Evolutionary conservation across 108 stramenopile species (phyloP).

Genomic region (Pseudonitzschia multiseries): DNA sequence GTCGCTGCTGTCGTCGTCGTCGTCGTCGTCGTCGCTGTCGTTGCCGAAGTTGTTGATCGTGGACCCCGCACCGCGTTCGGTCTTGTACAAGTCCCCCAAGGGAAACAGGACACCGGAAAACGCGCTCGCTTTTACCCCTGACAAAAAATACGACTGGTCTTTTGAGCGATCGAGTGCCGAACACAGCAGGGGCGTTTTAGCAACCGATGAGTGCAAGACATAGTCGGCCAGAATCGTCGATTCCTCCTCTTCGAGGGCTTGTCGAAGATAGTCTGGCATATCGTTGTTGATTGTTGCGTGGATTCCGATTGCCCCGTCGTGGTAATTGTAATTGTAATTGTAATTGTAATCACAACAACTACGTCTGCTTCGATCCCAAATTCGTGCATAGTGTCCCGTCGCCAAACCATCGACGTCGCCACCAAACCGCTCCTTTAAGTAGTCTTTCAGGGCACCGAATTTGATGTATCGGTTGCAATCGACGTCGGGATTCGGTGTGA

Average conservation of each 20-base stretch:
- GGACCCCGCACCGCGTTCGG: constrained; percentile 2
- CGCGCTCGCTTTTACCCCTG: constrained; percentile 56
- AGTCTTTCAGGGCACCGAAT: constrained; percentile 86
- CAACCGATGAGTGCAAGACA: constrained; percentile 15
- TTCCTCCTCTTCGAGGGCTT: constrained; percentile 22
- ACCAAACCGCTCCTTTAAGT: constrained; percentile 48
- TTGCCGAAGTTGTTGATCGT: background rate
- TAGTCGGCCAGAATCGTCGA: constrained; percentile 22
- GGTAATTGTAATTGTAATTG: too few relatives aligned
- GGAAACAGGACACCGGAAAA: constrained; percentile 86
- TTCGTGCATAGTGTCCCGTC: constrained; percentile 91
- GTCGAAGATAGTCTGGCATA: constrained; percentile 21
- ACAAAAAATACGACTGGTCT: constrained; percentile 96
- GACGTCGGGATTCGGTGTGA: constrained; percentile 92
- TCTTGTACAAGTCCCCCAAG: constrained; percentile 80
- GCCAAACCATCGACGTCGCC: constrained; percentile 57
- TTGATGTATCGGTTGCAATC: constrained; percentile 92
- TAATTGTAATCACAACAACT: too few relatives aligned
- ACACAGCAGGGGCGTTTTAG: constrained; percentile 53
- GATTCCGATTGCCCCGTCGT: too few relatives aligned
- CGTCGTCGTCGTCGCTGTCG: background rate
- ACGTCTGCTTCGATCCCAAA: constrained; percentile 60
- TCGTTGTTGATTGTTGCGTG: background rate
- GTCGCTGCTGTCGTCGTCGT: background rate
- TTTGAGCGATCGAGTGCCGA: constrained; percentile 79